A percentile compares a stretch with the other conserved stretches of the same genome.
Evolutionary conservation across 1,139 yeast genomes (phyloP).

Genomic region (Tardiomyces digboiensis): DNA sequence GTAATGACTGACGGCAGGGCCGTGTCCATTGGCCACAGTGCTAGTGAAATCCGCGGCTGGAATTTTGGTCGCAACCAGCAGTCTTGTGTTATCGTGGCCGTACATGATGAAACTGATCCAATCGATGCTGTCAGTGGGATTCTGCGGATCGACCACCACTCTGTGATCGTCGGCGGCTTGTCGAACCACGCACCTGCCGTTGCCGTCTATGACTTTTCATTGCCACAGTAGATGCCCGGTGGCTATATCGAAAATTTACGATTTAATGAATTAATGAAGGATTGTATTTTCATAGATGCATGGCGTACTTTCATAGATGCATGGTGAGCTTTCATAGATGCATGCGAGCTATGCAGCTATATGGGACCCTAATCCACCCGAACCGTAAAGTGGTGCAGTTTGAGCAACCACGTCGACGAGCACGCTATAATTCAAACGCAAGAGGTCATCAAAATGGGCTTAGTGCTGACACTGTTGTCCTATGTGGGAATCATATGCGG

Average conservation of each 20-base stretch:
- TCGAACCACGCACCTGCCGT: neutral
- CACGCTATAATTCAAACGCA: too few species aligned
- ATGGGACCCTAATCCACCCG: too few species aligned
- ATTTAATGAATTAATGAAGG: too few species aligned
- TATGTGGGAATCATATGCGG: conserved; percentile 67
- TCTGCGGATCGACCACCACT: neutral
- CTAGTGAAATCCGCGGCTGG: neutral
- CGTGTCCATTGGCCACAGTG: neutral
- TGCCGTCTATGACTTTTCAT: neutral
- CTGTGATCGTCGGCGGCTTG: neutral
- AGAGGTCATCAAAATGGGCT: too few species aligned
- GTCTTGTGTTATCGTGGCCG: neutral
- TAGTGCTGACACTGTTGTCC: conserved; percentile 42
- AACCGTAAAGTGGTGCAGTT: too few species aligned
- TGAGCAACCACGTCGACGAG: too few species aligned
- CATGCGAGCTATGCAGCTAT: too few species aligned
- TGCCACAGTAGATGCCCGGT: too few species aligned
- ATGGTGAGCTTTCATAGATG: too few species aligned
- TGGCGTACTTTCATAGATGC: too few species aligned
- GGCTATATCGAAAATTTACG: too few species aligned
- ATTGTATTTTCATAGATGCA: too few species aligned
- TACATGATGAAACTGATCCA: neutral
- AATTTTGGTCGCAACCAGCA: neutral
- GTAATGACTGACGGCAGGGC: neutral
- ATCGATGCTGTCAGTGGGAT: neutral